phyloP scores from a whole-genome alignment of 768 basidiomycete species.

The Psilocybe tampanensis region DNA sequence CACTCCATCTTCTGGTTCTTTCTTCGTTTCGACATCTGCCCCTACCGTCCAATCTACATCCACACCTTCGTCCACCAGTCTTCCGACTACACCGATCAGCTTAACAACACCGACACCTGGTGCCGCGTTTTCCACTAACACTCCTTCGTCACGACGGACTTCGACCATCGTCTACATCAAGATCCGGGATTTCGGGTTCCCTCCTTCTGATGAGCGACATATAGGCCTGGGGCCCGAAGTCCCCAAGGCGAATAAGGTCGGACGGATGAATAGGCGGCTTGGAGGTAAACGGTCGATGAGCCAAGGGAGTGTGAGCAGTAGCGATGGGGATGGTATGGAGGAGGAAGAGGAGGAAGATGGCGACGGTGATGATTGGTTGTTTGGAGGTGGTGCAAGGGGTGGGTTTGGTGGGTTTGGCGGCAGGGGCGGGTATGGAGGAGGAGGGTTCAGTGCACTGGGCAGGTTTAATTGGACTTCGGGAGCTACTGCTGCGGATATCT shows the following conservation, averaged over 20 bases:
- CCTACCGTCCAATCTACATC: no score
- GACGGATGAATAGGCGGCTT: slow-evolving; percentile 33
- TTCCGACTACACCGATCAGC: not conserved
- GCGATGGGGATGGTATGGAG: slow-evolving; percentile 25
- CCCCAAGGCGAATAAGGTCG: slow-evolving; percentile 41
- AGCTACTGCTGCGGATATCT: slow-evolving; percentile 11
- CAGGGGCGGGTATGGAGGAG: slow-evolving; percentile 31
- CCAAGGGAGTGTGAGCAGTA: slow-evolving; percentile 21
- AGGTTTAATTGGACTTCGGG: slow-evolving; percentile 14
- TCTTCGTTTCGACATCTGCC: no score
- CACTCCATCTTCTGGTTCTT: not conserved
- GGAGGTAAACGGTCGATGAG: slow-evolving; percentile 17
- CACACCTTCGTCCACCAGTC: not conserved
- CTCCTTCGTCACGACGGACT: not conserved
- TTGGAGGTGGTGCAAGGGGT: slow-evolving; percentile 12
- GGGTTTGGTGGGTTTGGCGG: slow-evolving; percentile 27
- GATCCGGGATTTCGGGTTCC: slow-evolving; percentile 47
- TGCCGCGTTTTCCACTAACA: not conserved
- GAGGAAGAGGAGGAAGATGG: slow-evolving; percentile 20
- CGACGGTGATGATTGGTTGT: slow-evolving; percentile 22
- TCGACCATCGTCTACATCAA: slow-evolving; percentile 28
- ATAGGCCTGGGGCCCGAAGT: slow-evolving; percentile 40
- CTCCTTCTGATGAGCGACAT: slow-evolving; percentile 37
- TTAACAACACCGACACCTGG: slow-evolving; percentile 6
- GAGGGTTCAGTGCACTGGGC: slow-evolving; percentile 27